Base-by-base conservation (phyloP, 495 filamentous ascomycete species). In the Mytilinidion resinicola region DNA sequence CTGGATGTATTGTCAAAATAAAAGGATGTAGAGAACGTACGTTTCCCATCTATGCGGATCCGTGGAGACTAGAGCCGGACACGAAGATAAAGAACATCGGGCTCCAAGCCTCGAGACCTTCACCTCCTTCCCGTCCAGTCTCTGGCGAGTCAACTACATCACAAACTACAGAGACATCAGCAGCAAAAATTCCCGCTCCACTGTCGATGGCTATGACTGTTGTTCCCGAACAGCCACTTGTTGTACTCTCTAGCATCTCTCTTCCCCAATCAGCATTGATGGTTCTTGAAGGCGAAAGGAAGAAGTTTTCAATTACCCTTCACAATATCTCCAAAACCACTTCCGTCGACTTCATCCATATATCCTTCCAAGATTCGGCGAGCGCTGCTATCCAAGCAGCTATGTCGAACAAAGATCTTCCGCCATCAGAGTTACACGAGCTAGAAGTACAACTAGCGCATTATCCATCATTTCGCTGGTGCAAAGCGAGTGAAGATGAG, bases 341-440 rank as follows among this genome's bases (percentile, higher is more conserved):
- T 5, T 78, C 88, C 25, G 87, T 86, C n/a, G 89, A 95, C 69
- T 81, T 96, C 49, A 70, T 96, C 9, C 77, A 91, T 19, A 88
- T 96, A 57, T 90, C 89, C 0, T 95, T 95, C 72, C 84, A 88
- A 56, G 90, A 96, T 72, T 96, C 91, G 0, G 91, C 89, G 0
- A 87, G 86, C 56, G 80, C 77, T 14, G 83, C 88, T 25, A 75
- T 93, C 14, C 89, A 91, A 63, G 75, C 83, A 15, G 88, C 88
- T 0, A 74, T 95, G 34, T 80, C 70, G 36, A 89, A 84, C 65
- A 88, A 86, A 66, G 86, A 91, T 64, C 80, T 90, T 9, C 80
- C 85, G 5, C 80, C 86, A 0, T 80, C 83, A 0, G 90, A 96
- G 62, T 74, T 91, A 3, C 90, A 96, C 69, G 91, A 96, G 67